These are phyloP conservation scores for Phytopythium helicoides DNA, from an alignment of 352 stramenopile species.

Conservation along the genomic window DNA sequence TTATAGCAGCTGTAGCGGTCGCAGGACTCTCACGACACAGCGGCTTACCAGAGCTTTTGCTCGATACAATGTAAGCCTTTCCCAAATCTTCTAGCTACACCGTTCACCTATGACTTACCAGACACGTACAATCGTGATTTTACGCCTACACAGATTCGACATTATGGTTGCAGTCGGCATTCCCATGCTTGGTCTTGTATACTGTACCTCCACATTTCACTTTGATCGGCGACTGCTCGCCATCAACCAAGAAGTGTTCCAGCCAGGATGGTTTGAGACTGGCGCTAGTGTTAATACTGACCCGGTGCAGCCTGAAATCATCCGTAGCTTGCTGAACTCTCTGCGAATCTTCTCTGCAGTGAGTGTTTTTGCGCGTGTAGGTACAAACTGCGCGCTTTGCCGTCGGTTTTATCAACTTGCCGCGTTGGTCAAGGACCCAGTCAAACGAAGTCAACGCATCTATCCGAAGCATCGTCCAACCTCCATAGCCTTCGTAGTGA, in stretches of 20 bases:
- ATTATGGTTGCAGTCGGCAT: slow-evolving; percentile 28
- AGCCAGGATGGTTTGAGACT: slow-evolving; percentile 21
- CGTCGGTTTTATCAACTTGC: slow-evolving; percentile 11
- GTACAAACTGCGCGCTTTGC: slow-evolving; percentile 23
- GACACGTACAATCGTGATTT: too few species aligned
- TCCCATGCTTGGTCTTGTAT: slow-evolving; percentile 25
- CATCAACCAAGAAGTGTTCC: slow-evolving; percentile 35
- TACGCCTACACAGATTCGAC: slow-evolving; percentile 26
- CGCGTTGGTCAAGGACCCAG: slow-evolving; percentile 6
- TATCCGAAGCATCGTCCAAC: too few species aligned
- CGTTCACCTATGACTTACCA: too few species aligned
- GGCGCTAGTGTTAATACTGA: slow-evolving; percentile 21
- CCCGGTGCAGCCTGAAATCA: too few species aligned
- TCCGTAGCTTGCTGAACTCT: too few species aligned
- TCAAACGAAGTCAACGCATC: too few species aligned
- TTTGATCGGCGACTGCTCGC: slow-evolving; percentile 23
- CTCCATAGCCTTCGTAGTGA: too few species aligned
- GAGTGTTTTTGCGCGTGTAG: slow-evolving; percentile 23
- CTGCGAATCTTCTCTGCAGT: too few species aligned
- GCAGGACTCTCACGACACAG: too few species aligned
- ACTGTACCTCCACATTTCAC: slow-evolving; percentile 27
- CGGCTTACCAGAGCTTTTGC: slow-evolving; percentile 13
- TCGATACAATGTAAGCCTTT: slow-evolving; percentile 18
- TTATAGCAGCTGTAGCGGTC: not conserved
- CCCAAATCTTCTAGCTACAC: too few species aligned